A percentile compares a stretch with the other conserved stretches of the same genome.
phyloP scores from a whole-genome alignment of 164 flowering plant genomes.

The Euptelea pleiosperma region DNA sequence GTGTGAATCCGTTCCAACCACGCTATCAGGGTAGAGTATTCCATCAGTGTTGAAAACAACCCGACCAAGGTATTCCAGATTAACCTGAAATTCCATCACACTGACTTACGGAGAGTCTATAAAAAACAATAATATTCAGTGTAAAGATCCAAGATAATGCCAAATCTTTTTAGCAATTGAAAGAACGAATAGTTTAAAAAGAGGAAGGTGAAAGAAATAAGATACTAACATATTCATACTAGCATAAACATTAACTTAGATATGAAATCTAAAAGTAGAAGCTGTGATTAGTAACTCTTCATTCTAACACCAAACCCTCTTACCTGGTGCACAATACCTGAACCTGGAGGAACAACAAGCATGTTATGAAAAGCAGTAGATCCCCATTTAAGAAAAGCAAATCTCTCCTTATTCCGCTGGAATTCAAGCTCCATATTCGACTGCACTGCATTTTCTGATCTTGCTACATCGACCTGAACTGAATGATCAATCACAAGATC shows the following conservation, averaged over 20 bases:
- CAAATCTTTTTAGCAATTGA: neutral
- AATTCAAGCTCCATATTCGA: conserved; percentile 81
- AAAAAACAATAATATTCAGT: no score
- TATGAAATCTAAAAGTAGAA: neutral
- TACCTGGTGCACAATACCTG: conserved; percentile 93
- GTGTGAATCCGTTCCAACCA: conserved; percentile 94
- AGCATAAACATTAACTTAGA: no score
- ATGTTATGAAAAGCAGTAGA: conserved; percentile 74
- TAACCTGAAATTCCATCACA: conserved; percentile 54
- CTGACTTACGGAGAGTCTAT: conserved; percentile 5
- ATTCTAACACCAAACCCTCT: neutral
- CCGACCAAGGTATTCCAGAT: conserved; percentile 87
- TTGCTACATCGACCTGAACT: conserved; percentile 79
- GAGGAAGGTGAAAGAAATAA: neutral
- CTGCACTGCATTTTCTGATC: conserved; percentile 76
- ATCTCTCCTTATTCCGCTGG: conserved; percentile 71
- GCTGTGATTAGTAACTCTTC: neutral
- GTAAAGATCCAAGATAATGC: no score
- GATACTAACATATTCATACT: no score
- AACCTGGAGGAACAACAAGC: conserved; percentile 95
- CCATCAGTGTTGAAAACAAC: conserved; percentile 89
- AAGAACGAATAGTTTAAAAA: neutral
- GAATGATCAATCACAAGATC: conserved; percentile 95
- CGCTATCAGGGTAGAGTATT: conserved; percentile 87
- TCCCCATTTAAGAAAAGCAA: conserved; percentile 90